phyloP scores from a whole-genome alignment of 192 early-diverging fungal genomes.

The Backusella macrospora region DNA sequence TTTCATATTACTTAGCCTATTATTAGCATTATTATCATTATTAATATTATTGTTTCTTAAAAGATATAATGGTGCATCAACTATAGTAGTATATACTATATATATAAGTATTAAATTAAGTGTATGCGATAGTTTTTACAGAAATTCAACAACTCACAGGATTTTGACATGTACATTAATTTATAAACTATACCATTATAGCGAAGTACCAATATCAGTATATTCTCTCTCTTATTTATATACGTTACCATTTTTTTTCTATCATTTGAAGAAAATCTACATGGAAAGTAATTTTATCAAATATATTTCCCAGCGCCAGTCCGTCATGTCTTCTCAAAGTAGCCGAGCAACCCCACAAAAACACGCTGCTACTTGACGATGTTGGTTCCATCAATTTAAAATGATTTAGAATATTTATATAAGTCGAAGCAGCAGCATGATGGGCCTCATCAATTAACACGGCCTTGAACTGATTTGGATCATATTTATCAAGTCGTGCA shows the following conservation, averaged over 20 bases:
- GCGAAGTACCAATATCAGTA: constrained; percentile 8
- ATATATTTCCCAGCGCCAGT: constrained; percentile 60
- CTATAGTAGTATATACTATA: no score
- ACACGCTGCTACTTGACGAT: constrained; percentile 44
- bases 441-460: constrained; percentile 95
- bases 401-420: constrained; percentile 70
- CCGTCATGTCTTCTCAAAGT: constrained; percentile 88
- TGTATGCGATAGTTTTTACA: no score
- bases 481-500: constrained; percentile 60
- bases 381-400: constrained; percentile 56
- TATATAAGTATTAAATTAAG: no score
- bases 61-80: background rate
- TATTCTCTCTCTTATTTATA: background rate
- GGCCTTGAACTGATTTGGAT: constrained; percentile 80
- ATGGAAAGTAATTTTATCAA: constrained; percentile 81
- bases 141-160: no score
- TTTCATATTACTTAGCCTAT: constrained; percentile 66
- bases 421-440: constrained; percentile 83
- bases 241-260: constrained; percentile 65
- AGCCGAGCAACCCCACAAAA: constrained; percentile 94
- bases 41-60: background rate
- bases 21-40: background rate
- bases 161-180: no score
- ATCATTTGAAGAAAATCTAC: constrained; percentile 83
- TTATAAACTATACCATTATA: no score